Base-by-base conservation (phyloP, 805 yeast species). In the Debaryomyces hansenii region DNA sequence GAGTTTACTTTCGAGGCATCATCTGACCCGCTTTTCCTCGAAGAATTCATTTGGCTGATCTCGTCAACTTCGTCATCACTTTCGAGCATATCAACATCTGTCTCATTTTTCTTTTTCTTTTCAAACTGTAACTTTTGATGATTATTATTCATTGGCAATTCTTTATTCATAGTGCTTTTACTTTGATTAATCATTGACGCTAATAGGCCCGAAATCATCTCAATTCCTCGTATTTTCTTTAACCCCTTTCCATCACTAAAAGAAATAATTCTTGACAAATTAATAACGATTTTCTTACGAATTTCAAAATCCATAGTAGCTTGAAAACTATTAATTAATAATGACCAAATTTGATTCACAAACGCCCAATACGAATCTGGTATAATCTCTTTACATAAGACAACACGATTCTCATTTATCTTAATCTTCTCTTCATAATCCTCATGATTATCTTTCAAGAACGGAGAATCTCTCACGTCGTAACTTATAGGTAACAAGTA, bases 281-380 rank as follows among this genome's bases (percentile, higher is more conserved):
- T 74, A 10, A 83, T 63, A 18, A 87, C 63, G 1, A 78, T 79
- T 42, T 78, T 71, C 44, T 82, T 74, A 53, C 94, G 77, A 6
- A 86, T 72, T 12, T 78, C 79, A 51, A 75, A 80, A 48, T 87
- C 89, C 58, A 87, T 84, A 0, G 92, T 77, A 2, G 92, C 83
- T 31, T 86, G 83, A 56, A 84, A 89, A 7, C 87, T 76, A 49
- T 79, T 82, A 9, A 86, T 62, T 43, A 89, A 57, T 4, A 83
- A 53, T 0, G 80, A 75, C 60, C 83, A 78, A 4, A 83, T 58
- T 7, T 72, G 70, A 38, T 66, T 66, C 5, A 77, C 67, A 57
- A 85, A 80, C 1, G 48, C 49, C 53, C 58, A 53, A 46, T 60
- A 68, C 1, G 54, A 52, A 2, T 43, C 43, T 2, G 63, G 48